Base-by-base conservation (phyloP, 2,329 filamentous ascomycete species). In the Penicillium sp. region DNA sequence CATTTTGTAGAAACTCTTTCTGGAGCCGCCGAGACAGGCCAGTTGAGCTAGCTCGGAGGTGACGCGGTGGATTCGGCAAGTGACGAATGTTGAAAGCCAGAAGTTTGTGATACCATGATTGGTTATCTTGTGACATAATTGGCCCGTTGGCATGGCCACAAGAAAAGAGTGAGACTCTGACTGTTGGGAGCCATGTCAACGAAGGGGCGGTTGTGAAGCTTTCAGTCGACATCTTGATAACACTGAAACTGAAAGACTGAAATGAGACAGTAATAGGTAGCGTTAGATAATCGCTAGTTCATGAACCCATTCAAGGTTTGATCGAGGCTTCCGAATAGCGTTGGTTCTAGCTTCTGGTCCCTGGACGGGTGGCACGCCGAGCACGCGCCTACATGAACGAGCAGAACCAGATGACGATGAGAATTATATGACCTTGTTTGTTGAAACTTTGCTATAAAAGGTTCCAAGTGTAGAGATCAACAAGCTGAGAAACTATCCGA, bases 1-100 rank as follows among this genome's bases (percentile, higher is more conserved):
- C 54, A 56, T 64, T 54, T 34, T 58, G 45, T 7, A 54, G n/a
- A 41, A 59, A 60, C 5, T 57, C 60, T 10, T 57, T 57, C n/a
- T 42, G 54, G 12, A 62, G 60, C 5, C 60, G 42, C 45, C 52
- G 28, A 12, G 51, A 52, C 5, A 62, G 25, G 14, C 57, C 57
- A n/a, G 57, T 60, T 37, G 54, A 20, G 15, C 58, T 54, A 10
- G 20, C n/a, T 7, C 57, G 55, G 35, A 62, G 42, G 20, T 58
- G 39, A 3, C 48, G 54, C 2, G 52, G 57, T 35, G 60, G 49
- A 38, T 57, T 60, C 28, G 52, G 57, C 11, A 62, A 47, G 47
- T 60, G 54, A 31, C 54, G 54, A 38, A 58, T 58, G 39, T 58
- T 58, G n/a, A 52, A 58, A n/a, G 51, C 25, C 4, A 64, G 14